Evolutionary conservation across 2,329 filamentous ascomycete species (phyloP).

Genomic region (Fusarium sp.): DNA sequence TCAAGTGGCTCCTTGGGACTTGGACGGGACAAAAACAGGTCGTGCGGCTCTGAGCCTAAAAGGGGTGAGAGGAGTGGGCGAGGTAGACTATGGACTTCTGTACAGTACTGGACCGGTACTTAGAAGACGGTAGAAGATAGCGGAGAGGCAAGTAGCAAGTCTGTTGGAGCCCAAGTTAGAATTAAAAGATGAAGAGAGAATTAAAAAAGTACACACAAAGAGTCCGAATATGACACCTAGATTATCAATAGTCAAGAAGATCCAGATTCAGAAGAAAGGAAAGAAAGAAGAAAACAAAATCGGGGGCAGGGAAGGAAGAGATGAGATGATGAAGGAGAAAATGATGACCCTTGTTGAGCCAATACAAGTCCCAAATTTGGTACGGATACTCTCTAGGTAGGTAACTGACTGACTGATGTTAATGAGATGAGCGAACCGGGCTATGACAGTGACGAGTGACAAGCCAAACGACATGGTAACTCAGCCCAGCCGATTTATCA

Average conservation of each 20-base stretch:
- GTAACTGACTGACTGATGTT: constrained; percentile 1
- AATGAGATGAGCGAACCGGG: constrained; percentile 31
- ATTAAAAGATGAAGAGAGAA: constrained; percentile 9
- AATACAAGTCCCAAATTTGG: constrained; percentile 17
- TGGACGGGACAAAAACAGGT: constrained; percentile 17
- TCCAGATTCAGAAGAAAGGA: background rate
- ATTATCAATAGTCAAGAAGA: background rate
- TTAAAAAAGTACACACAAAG: constrained; percentile 26
- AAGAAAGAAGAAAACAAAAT: constrained; percentile 6
- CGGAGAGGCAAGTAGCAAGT: background rate
- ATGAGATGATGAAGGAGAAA: constrained; percentile 39
- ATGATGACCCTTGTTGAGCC: constrained; percentile 30
- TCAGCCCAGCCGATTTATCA: constrained; percentile 46
- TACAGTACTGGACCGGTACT: constrained; percentile 2
- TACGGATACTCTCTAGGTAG: background rate
- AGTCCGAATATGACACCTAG: background rate
- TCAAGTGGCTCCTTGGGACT: constrained; percentile 35
- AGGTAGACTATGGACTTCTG: background rate
- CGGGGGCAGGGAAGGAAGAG: constrained; percentile 24
- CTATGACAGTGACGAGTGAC: constrained; percentile 35
- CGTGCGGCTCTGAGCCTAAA: constrained; percentile 37
- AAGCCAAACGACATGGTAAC: constrained; percentile 22
- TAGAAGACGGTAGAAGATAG: background rate
- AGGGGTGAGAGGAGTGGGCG: constrained; percentile 22
- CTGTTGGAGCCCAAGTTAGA: constrained; percentile 17